Evolutionary conservation across 331 rosid species (phyloP).

Genomic region (Rosa hybrid): DNA sequence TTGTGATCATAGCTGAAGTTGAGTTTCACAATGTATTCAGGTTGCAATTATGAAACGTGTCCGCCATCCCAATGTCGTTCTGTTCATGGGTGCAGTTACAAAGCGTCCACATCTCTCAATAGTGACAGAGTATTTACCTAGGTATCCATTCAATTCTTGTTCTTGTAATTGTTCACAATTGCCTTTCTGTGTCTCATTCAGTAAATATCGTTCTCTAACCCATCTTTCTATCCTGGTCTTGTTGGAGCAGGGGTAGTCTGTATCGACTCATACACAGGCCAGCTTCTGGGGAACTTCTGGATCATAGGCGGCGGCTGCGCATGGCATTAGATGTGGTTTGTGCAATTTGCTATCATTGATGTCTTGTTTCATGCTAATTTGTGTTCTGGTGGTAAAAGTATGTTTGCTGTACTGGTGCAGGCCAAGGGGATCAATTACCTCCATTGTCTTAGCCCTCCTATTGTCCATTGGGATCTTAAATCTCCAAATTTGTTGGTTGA

Average conservation of each 20-base stretch:
- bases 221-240: slow-evolving; percentile 13
- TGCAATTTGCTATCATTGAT: slow-evolving; percentile 10
- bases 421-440: slow-evolving; percentile 99
- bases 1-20: slow-evolving; percentile 8
- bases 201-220: neutral
- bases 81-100: slow-evolving; percentile 99
- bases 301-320: slow-evolving; percentile 77
- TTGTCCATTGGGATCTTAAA: slow-evolving; percentile 97
- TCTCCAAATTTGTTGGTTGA: slow-evolving; percentile 96
- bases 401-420: slow-evolving; percentile 40
- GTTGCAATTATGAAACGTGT: slow-evolving; percentile 98
- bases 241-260: slow-evolving; percentile 74
- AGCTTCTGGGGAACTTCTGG: slow-evolving; percentile 73
- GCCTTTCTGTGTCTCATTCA: neutral
- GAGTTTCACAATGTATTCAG: slow-evolving; percentile 41
- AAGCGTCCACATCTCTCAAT: slow-evolving; percentile 86
- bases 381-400: slow-evolving; percentile 6
- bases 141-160: slow-evolving; percentile 40
- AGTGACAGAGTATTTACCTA: slow-evolving; percentile 89
- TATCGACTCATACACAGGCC: slow-evolving; percentile 90
- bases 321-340: slow-evolving; percentile 97
- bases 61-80: slow-evolving; percentile 96
- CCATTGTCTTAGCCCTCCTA: slow-evolving; percentile 87
- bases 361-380: neutral
- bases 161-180: neutral